phyloP scores from a whole-genome alignment of 2,329 filamentous ascomycete species.

The Pseudogymnoascus sp. region DNA sequence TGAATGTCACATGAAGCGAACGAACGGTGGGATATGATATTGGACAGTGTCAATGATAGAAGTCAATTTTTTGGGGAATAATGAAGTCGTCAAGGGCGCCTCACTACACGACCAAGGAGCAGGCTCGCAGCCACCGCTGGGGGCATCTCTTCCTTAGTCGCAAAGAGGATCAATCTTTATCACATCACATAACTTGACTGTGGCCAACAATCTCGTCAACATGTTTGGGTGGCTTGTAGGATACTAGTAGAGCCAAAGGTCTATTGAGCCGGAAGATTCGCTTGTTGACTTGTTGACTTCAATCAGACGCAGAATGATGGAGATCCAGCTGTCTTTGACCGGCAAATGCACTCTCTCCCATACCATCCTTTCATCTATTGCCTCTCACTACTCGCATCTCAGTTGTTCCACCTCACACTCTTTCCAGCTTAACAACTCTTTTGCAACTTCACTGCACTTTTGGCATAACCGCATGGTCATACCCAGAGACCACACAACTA shows the following conservation, averaged over 20 bases:
- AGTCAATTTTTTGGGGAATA: not conserved
- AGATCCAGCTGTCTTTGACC: not conserved
- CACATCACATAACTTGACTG: not conserved
- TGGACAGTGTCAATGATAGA: constrained; percentile 32
- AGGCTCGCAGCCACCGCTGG: no score
- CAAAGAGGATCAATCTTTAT: not conserved
- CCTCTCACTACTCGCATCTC: not conserved
- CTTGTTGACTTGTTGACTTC: not conserved
- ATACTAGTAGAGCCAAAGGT: not conserved
- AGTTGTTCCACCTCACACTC: not conserved
- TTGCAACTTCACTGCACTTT: not conserved
- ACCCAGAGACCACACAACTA: not conserved
- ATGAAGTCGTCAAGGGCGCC: not conserved
- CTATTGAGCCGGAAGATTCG: not conserved
- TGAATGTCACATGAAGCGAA: constrained; percentile 11
- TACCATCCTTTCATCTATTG: not conserved
- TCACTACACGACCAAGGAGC: not conserved
- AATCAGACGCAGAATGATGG: not conserved
- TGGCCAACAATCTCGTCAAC: not conserved
- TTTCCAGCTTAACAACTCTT: not conserved
- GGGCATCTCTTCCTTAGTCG: not conserved
- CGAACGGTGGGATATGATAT: constrained; percentile 28
- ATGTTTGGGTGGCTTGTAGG: not conserved
- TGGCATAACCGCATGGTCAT: not conserved
- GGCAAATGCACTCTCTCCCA: not conserved